phyloP scores from a whole-genome alignment of 352 stramenopile genomes.

The Globisporangium lucens region DNA sequence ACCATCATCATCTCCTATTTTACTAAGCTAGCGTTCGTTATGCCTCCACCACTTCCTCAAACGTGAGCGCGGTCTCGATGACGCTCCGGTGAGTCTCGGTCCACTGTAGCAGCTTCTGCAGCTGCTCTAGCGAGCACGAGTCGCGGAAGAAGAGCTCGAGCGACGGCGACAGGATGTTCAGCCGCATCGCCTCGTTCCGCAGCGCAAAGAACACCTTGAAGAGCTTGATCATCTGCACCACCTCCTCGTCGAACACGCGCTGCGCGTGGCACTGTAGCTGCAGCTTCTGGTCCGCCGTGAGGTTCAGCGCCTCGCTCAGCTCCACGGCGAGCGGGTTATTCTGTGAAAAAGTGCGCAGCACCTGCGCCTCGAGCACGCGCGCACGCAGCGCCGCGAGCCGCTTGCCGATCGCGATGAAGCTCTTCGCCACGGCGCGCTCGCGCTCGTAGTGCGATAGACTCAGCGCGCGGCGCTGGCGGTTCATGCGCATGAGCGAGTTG shows the following conservation, averaged over 20 bases:
- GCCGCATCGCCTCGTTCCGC: conserved; percentile 55
- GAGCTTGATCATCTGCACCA: conserved; percentile 59
- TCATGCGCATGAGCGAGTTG: conserved; percentile 63
- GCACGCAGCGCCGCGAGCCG: conserved; percentile 52
- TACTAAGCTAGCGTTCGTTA: not conserved
- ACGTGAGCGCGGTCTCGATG: conserved; percentile 40
- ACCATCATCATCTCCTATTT: not conserved
- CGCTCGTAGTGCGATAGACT: conserved; percentile 43
- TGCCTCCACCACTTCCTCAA: conserved; percentile 5
- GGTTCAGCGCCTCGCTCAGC: conserved; percentile 41
- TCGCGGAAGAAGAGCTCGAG: conserved; percentile 72
- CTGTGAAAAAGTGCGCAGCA: conserved; percentile 46
- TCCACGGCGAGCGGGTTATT: conserved; percentile 38
- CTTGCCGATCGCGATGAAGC: conserved; percentile 53
- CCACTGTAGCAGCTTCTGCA: conserved; percentile 73
- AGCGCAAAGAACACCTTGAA: conserved; percentile 82
- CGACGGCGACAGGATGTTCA: conserved; percentile 65
- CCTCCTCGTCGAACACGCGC: conserved; percentile 60
- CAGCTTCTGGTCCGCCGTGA: conserved; percentile 54
- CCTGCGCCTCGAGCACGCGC: conserved; percentile 61
- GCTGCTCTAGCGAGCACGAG: conserved; percentile 64
- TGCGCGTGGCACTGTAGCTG: conserved; percentile 62
- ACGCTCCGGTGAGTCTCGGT: conserved; percentile 62
- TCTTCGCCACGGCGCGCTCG: conserved; percentile 51
- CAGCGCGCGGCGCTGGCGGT: conserved; percentile 65